These are phyloP conservation scores for Hygrocybe punicea DNA, from an alignment of 768 basidiomycete species.

Conservation along the genomic window DNA sequence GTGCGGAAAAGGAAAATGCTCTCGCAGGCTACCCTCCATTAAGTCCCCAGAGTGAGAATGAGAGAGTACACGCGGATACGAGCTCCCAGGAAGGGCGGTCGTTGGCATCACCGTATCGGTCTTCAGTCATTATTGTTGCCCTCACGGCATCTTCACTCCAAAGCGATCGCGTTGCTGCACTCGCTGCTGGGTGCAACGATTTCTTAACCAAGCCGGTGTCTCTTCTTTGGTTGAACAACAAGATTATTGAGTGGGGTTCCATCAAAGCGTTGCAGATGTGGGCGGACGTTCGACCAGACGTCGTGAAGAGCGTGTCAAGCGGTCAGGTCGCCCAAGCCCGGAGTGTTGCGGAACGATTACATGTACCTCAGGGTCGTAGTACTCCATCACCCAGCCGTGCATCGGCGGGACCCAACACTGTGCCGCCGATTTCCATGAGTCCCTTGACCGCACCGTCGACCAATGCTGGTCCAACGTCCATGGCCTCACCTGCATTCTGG, in stretches of 20 bases:
- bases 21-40: slow-evolving; percentile 65
- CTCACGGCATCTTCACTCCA: slow-evolving; percentile 95
- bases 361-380: slow-evolving; percentile 39
- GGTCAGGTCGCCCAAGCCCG: slow-evolving; percentile 42
- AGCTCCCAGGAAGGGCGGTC: slow-evolving; percentile 47
- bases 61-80: slow-evolving; percentile 52
- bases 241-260: slow-evolving; percentile 99
- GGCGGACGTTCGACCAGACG: slow-evolving; percentile 73
- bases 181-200: slow-evolving; percentile 98
- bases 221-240: slow-evolving; percentile 91
- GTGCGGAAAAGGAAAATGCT: slow-evolving; percentile 68
- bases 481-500: slow-evolving; percentile 8
- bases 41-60: slow-evolving; percentile 54
- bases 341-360: slow-evolving; percentile 46
- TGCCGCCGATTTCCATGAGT: neutral
- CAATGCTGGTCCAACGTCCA: neutral
- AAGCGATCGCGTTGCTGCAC: slow-evolving; percentile 92
- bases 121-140: slow-evolving; percentile 98
- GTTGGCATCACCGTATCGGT: slow-evolving; percentile 68
- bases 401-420: neutral
- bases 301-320: slow-evolving; percentile 36
- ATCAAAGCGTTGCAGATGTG: slow-evolving; percentile 94
- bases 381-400: slow-evolving; percentile 30
- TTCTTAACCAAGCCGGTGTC: slow-evolving; percentile 98
- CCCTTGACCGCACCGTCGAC: neutral